Percentiles rank a stretch among this genome's conserved stretches.
phyloP scores from a whole-genome alignment of 352 stramenopile genomes.

The Phytopythium oedochilum region DNA sequence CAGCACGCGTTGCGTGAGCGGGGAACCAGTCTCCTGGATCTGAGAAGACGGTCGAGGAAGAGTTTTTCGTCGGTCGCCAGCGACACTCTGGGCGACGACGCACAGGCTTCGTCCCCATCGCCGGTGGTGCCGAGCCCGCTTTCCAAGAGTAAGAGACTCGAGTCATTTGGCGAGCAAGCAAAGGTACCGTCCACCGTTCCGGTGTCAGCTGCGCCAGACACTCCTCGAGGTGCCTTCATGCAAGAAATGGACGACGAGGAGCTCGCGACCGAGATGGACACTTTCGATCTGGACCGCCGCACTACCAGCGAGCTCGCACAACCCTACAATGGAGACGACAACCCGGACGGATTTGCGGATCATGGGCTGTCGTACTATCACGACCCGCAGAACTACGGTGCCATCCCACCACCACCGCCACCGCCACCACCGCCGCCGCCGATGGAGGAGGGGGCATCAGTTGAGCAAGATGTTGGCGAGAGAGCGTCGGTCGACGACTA shows the following conservation, averaged over 20 bases:
- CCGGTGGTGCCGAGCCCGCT: neutral
- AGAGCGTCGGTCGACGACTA: conserved; percentile 8
- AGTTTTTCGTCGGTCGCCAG: conserved; percentile 16
- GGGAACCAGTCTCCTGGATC: conserved; percentile 14
- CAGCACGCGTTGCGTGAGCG: conserved; percentile 4
- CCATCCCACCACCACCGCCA: conserved; percentile 16
- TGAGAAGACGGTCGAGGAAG: conserved; percentile 19
- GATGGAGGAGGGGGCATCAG: neutral
- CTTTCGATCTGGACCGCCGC: conserved; percentile 10
- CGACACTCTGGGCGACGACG: conserved; percentile 5
- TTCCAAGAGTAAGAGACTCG: neutral
- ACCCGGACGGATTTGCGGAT: conserved; percentile 32
- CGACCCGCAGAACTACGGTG: conserved; percentile 20
- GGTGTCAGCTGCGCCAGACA: conserved; percentile 5
- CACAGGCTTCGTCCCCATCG: neutral
- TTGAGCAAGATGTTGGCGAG: neutral
- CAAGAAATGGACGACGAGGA: conserved; percentile 58
- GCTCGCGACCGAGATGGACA: conserved; percentile 22
- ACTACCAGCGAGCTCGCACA: neutral
- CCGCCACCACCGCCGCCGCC: conserved; percentile 13
- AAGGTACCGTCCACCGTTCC: neutral
- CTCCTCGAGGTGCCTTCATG: conserved; percentile 46
- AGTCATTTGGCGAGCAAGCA: neutral
- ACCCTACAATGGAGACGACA: neutral
- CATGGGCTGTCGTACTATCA: conserved; percentile 59